Base-by-base conservation (phyloP, 2,329 filamentous ascomycete genomes). In the Epichloe gansuensis region DNA sequence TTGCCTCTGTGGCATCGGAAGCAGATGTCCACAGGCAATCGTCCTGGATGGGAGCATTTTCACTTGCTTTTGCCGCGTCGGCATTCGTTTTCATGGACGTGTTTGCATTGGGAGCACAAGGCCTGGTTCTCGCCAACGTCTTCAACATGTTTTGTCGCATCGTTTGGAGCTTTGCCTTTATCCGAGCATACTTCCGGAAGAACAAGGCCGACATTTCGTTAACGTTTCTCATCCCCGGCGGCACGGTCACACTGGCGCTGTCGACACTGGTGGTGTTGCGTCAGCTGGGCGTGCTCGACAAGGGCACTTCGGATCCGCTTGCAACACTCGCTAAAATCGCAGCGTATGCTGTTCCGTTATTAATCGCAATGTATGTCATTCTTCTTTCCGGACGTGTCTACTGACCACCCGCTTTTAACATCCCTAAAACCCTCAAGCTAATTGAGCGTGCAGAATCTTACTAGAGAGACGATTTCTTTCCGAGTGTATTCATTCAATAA, bases 91-190 rank as follows among this genome's bases (percentile, higher is more conserved):
- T 89, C 57, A 74, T 98, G 57, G 72, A 75, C n/a, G 68, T 88
- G 9, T 66, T 86, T 25, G 72, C 75, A 7, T 70, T 87, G 55
- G 93, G 89, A 0, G 90, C 89, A 0, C 73, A 76, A 42, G 93
- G 93, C 0, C 71, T 98, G 43, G 89, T 98, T 0, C 77, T 80
- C 58, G 90, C 90, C 49, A 98, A 97, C 65, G 82, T 80, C 45
- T 80, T 95, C 60, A 97, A 96, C 64, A 95, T 98, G 90, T 69
- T 71, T 0, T 80, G 91, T 60, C 80, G 93, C 55, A 94, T 95
- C 53, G 55, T 80, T 7, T 98, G 89, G 87, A 93, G 89, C 61
- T 68, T 71, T 17, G 62, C 65, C 44, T 98, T 95, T 63, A 86
- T 96, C 52, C 70, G 66, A 36, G 58, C 65, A 0, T 94, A 82